Conservation (phyloP, 176 grass and related monocot species). For the Lolium rigidum region DNA sequence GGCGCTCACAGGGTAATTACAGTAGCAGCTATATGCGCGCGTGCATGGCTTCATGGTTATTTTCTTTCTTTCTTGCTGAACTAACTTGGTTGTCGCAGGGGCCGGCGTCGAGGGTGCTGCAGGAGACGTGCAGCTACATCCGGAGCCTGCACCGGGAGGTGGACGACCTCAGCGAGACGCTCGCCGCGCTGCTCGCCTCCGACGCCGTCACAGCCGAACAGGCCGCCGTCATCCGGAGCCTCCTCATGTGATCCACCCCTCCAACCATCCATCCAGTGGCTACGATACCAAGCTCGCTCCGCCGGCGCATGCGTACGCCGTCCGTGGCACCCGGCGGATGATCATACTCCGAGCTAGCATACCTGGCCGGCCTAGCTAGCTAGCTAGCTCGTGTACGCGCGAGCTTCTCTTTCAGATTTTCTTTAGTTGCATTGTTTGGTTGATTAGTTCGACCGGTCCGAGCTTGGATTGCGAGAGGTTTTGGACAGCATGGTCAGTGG, state of each 20-base stretch:
- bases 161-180: constrained; percentile 74
- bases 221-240: constrained; percentile 74
- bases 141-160: constrained; percentile 82
- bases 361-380: neutral
- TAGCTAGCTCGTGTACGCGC: neutral
- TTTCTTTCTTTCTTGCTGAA: too few species aligned
- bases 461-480: constrained; percentile 40
- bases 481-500: constrained; percentile 16
- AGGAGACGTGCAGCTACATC: constrained; percentile 90
- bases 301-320: too few species aligned
- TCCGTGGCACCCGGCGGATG: neutral
- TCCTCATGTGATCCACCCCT: constrained; percentile 59
- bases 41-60: neutral
- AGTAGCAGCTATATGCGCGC: too few species aligned
- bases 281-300: too few species aligned
- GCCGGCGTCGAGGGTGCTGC: constrained; percentile 64
- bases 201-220: constrained; percentile 64
- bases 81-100: constrained; percentile 40
- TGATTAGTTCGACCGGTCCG: constrained; percentile 32
- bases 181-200: constrained; percentile 65
- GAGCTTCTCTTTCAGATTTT: neutral
- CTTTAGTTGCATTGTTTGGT: constrained; percentile 21
- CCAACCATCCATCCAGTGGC: too few species aligned
- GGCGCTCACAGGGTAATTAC: constrained; percentile 56
- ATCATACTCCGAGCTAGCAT: neutral